Evolutionary conservation across 306 rosid genomes (phyloP), one percentile per base, ranked within the genome.

Genomic region (Inga laurina): DNA sequence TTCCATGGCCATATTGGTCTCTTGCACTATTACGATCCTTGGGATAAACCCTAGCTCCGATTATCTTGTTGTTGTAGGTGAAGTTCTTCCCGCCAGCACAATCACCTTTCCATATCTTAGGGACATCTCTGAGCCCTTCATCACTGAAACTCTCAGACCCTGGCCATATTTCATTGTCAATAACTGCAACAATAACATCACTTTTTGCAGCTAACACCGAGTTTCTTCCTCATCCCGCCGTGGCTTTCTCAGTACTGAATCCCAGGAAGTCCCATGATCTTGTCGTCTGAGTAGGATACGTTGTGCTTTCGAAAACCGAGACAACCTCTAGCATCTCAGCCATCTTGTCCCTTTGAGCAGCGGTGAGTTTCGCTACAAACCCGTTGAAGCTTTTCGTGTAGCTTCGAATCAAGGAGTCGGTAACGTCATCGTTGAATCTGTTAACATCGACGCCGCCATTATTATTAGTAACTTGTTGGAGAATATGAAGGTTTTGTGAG

Each of bases 141-240:
- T 76, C 89, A 9, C 48, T 62, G 37, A 87, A 84, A 70, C 88
- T 90, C 2, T 77, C 46, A 0, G 89, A 86, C 27, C 86, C 91
- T 8, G 90, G 88, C 90, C 88, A 86, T 2, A 90, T 74, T 13
- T 90, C 93, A 11, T 72, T 74, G 43, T 89, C 90, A 1, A 87
- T 22, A 24, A 85, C 76, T 59, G 90, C 92, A 10, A 89, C 21
- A 2, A 90, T 12, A 15, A 82, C 8, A 3, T 86, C 85, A 41
- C 45, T 41, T 32, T 32, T 32, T 32, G 34, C 34, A 32, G 34
- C 34, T 32, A 32, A 32, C 3, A 32, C 34, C 34, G 3, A 32
- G 34, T 32, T 32, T 32, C 34, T 32, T 32, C 34, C 34, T 32
- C 1, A 27, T 27, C 30, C 30, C 30, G 30, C 30, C 30, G 30